Evolutionary conservation across 1,284 basidiomycete genomes (phyloP), one percentile per base, ranked within the genome.

Genomic region (Cerioporus squamosus): DNA sequence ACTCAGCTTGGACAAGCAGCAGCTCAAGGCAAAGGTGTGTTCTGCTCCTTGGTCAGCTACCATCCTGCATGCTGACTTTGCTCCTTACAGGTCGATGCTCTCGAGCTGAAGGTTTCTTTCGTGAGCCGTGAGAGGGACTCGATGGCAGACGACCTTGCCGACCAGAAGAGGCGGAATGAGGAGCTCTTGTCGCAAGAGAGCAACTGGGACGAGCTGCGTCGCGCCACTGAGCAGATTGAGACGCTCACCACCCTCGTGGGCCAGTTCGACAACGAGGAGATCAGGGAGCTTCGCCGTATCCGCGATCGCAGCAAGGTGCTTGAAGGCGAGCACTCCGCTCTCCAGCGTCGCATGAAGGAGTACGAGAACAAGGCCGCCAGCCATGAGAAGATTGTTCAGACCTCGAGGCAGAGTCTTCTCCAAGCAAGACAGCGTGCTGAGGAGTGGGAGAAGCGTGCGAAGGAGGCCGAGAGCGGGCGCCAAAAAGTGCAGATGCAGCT

Each of bases 391-490:
- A 75, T 84, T 7, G 78, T 84, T 1, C 74, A 74, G 26, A 75
- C 85, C 15, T 80, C 84, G 3, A 83, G 85, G 46, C 86, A 90
- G 68, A 88, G 74, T 68, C 79, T 93, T 23, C 72, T 81, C 26
- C 86, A 89, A 62, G 86, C 88, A 24, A 88, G 92, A 63, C 88
- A 91, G 68, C 88, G 89, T 36, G 80, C 88, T 3, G 75, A 81
- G 2, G 91, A 93, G 64, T 92, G 90, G 90, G 91, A 93, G 73
- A 81, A 81, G 63, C 85, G 86, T 40, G 83, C 88, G n/a, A 86
- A 86, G 67, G 88, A 90, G 61, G 80, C 81, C 51, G 87, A 91
- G 70, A 75, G 75, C 18, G 80, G 87, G 58, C 72, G 91, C 17
- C 86, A 88, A 66, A 68, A 79, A 59, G 79, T 79, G 17, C 80